These are phyloP conservation scores for Trypanosoma conorhini DNA, from an alignment of 208 protist species.

Conservation along the genomic window DNA sequence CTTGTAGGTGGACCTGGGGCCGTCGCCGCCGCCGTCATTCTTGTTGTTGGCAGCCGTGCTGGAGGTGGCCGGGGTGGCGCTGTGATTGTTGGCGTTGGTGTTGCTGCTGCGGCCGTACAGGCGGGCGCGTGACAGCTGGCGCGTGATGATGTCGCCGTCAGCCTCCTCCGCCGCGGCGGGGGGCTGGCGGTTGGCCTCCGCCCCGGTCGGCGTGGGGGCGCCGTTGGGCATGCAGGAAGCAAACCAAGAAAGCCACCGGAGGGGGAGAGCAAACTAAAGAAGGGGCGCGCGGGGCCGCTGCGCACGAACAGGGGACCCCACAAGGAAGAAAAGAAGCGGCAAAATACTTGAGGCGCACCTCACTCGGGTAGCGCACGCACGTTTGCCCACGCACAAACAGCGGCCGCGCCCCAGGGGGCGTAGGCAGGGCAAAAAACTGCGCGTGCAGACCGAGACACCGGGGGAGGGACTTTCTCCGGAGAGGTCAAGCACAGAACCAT, in stretches of 20 bases:
- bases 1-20: slow-evolving; percentile 3
- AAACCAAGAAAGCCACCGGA: slow-evolving; percentile 2
- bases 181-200: background rate
- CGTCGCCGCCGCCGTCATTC: background rate
- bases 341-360: background rate
- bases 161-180: background rate
- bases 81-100: slow-evolving; percentile 1
- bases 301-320: background rate
- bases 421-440: too few species aligned
- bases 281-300: background rate
- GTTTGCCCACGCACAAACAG: background rate
- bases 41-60: background rate
- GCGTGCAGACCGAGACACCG: too few species aligned
- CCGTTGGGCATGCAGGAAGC: background rate
- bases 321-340: background rate
- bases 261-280: too few species aligned
- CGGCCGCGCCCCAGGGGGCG: too few species aligned
- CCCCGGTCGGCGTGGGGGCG: background rate
- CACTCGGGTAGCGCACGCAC: background rate
- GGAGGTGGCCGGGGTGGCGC: background rate
- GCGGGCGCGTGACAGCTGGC: slow-evolving; percentile 13
- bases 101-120: background rate
- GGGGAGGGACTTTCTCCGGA: too few species aligned
- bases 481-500: background rate
- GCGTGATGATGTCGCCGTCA: background rate